These are phyloP conservation scores for Zalerion maritima DNA, from an alignment of 495 filamentous ascomycete species.

Conservation along the genomic window DNA sequence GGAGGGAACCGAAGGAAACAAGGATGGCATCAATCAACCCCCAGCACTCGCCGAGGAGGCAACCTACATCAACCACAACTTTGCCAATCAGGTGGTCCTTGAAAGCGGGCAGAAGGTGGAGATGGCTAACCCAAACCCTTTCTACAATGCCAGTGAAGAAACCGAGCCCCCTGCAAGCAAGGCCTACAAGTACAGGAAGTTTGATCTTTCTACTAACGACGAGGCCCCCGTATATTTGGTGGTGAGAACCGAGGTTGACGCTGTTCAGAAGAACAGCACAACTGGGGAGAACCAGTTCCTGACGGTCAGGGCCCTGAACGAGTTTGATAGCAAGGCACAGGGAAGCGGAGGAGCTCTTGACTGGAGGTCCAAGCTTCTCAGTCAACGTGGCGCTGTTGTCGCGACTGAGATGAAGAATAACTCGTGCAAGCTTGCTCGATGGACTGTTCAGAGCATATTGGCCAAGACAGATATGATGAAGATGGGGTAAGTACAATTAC, in stretches of 20 bases:
- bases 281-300: constrained; percentile 78
- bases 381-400: constrained; percentile 87
- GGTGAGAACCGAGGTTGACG: constrained; percentile 92
- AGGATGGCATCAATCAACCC: constrained; percentile 87
- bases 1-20: constrained; percentile 81
- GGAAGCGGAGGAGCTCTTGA: constrained; percentile 87
- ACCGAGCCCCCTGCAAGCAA: constrained; percentile 86
- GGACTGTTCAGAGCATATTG: constrained; percentile 91
- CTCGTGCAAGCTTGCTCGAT: constrained; percentile 89
- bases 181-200: constrained; percentile 94
- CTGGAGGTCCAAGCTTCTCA: constrained; percentile 86
- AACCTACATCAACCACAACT: constrained; percentile 99
- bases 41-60: constrained; percentile 84
- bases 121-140: constrained; percentile 82
- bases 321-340: constrained; percentile 95
- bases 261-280: constrained; percentile 83
- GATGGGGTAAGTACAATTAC: constrained; percentile 51
- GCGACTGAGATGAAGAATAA: constrained; percentile 99
- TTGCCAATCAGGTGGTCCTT: constrained; percentile 80
- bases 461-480: constrained; percentile 96
- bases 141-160: constrained; percentile 90
- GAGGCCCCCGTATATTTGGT: constrained; percentile 86
- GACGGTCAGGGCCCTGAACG: constrained; percentile 91
- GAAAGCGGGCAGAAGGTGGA: constrained; percentile 66
- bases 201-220: constrained; percentile 84